These are phyloP conservation scores for Trichosporon inkin DNA, from an alignment of 1,284 basidiomycete genomes.

Conservation along the genomic window DNA sequence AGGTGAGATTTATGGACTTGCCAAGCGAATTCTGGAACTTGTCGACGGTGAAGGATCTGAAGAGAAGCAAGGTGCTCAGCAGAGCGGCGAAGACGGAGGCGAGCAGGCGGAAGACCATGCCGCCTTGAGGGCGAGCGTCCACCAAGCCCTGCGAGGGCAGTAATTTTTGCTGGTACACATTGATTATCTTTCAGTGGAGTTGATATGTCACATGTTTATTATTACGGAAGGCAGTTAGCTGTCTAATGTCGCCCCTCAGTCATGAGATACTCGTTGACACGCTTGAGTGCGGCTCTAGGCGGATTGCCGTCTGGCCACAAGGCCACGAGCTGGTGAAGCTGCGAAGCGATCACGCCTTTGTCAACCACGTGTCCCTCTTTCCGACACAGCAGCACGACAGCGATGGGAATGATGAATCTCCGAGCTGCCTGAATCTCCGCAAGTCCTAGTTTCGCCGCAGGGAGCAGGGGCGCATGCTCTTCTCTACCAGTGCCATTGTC, in stretches of 20 bases:
- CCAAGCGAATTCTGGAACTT: constrained; percentile 77
- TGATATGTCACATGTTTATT: constrained; percentile 3
- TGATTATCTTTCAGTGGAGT: neutral
- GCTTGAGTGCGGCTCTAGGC: constrained; percentile 42
- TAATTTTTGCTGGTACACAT: constrained; percentile 9
- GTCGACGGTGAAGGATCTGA: constrained; percentile 46
- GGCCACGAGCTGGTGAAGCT: constrained; percentile 40
- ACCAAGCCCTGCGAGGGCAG: constrained; percentile 38
- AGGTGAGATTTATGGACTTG: constrained; percentile 73
- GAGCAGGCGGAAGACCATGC: constrained; percentile 38
- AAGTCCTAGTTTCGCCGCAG: neutral
- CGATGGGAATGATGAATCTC: constrained; percentile 33
- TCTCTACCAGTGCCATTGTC: neutral
- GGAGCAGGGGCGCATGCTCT: neutral
- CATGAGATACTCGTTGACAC: constrained; percentile 49
- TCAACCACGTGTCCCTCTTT: constrained; percentile 15
- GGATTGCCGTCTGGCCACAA: constrained; percentile 49
- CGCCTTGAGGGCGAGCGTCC: constrained; percentile 45
- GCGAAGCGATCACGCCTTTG: constrained; percentile 30
- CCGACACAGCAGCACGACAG: constrained; percentile 27
- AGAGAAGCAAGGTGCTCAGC: constrained; percentile 12
- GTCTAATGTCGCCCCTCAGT: constrained; percentile 3
- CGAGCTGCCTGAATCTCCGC: constrained; percentile 12
- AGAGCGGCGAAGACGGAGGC: constrained; percentile 21
- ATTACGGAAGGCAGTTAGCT: neutral